A percentile compares a stretch with the other conserved stretches of the same genome.
Conservation (phyloP, 106 monocot species). For the Dendrobium nobile region DNA sequence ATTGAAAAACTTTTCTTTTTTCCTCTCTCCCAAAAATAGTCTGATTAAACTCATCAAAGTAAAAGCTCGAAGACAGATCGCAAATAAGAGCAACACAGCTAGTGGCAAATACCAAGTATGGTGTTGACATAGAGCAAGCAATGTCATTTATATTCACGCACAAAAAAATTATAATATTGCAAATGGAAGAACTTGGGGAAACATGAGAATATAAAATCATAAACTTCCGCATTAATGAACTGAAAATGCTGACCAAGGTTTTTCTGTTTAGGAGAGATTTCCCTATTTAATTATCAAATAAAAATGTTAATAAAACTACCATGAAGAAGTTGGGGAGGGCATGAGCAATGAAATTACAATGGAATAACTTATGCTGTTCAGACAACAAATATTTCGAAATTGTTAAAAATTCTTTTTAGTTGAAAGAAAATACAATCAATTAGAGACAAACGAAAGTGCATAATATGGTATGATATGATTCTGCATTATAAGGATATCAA, state of each 20-base stretch:
- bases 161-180: not conserved
- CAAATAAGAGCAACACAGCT: not conserved
- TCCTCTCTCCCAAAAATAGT: not conserved
- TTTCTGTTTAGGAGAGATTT: not conserved
- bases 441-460: not conserved
- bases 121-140: not conserved
- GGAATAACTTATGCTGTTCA: not conserved
- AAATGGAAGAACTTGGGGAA: not conserved
- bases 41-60: not conserved
- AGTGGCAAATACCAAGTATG: not conserved
- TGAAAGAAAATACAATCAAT: not conserved
- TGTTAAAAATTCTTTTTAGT: not conserved
- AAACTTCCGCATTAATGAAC: not conserved
- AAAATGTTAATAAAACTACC: not conserved
- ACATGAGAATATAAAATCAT: not conserved
- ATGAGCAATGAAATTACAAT: not conserved
- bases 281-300: not conserved
- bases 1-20: not conserved
- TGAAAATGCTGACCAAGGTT: not conserved
- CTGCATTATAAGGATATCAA: constrained; percentile 54
- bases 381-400: not conserved
- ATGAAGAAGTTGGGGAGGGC: not conserved
- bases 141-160: not conserved
- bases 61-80: not conserved
- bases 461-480: not conserved